A percentile compares a stretch with the other conserved stretches of the same genome.
These are phyloP conservation scores for Coemansia sp. DNA, from an alignment of 192 early-diverging fungal species.

Conservation along the genomic window DNA sequence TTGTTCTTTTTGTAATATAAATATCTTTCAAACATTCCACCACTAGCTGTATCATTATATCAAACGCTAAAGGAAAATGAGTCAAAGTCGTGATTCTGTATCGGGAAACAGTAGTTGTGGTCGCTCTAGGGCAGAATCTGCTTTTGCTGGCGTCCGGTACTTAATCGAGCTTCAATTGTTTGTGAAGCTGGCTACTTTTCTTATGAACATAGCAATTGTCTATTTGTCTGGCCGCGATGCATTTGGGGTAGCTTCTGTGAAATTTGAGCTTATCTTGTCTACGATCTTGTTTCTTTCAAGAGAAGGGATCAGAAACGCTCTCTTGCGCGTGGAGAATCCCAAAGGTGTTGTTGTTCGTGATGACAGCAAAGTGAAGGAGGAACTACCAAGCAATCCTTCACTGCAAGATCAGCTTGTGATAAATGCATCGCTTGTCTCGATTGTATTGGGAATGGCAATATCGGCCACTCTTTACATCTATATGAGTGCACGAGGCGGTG, in stretches of 20 bases:
- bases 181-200: conserved; percentile 77
- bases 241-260: conserved; percentile 80
- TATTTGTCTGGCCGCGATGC: conserved; percentile 69
- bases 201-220: conserved; percentile 75
- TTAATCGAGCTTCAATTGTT: conserved; percentile 75
- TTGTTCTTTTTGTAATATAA: too few species aligned
- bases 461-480: conserved; percentile 58
- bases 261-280: conserved; percentile 83
- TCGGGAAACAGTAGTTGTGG: not conserved
- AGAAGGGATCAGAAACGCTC: conserved; percentile 72
- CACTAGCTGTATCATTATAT: too few species aligned
- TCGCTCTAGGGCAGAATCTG: conserved; percentile 18
- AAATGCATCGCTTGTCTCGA: conserved; percentile 46
- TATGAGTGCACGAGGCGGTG: not conserved
- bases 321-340: conserved; percentile 58
- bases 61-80: too few species aligned
- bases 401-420: conserved; percentile 37
- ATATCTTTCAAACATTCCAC: too few species aligned
- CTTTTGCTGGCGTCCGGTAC: conserved; percentile 73
- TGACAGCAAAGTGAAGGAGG: not conserved
- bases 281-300: conserved; percentile 91
- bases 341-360: conserved; percentile 6
- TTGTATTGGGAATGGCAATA: conserved; percentile 46
- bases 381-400: conserved; percentile 6
- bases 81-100: too few species aligned